Base-by-base conservation (phyloP, 345 rosid genomes). In the Heritiera littoralis region DNA sequence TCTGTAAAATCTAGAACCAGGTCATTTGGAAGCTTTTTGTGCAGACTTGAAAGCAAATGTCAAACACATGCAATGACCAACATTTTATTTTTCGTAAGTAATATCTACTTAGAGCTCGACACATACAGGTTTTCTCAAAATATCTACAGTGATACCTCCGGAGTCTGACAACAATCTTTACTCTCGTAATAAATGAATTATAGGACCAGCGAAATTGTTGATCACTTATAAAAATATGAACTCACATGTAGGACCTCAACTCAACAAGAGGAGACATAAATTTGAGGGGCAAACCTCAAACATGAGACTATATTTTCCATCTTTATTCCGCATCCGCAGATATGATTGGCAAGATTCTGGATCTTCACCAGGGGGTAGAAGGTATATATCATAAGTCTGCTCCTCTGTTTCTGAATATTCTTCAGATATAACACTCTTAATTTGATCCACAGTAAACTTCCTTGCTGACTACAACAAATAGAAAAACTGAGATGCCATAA, bases 331-430 rank as follows among this genome's bases (percentile, higher is more conserved):
- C 98, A 97, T 97, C 88, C 99, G 91, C 83, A 94, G 79, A 84
- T 97, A 97, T 51, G 99, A 97, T 74, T 97, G 98, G 77, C 99
- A 97, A 49, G 98, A 84, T 86, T 94, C 97, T 51, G 93, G 94
- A 89, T 97, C 98, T 91, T 97, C 99, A 80, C 98, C 99, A 4
- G 98, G 99, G 71, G 99, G 99, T 76, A 97, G 89, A 79, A 97
- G 98, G 87, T 97, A 97, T 81, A 97, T 97, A 78, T 94, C 99
- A 84, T 94, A 97, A 3, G 88, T 94, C 89, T 97, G 92, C 89
- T 97, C 99, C 71, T 75, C 84, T 18, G 88, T 85, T 85, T 94
- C 98, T 56, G 84, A 86, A 79, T 89, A 91, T 70, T 84, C 94
- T 80, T 92, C 90, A 80, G 91, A 82, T n/a, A 94, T 64, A 40